A percentile compares a stretch with the other conserved stretches of the same genome.
Conservation (phyloP, 495 filamentous ascomycete genomes). For the Bacidia gigantensis region DNA sequence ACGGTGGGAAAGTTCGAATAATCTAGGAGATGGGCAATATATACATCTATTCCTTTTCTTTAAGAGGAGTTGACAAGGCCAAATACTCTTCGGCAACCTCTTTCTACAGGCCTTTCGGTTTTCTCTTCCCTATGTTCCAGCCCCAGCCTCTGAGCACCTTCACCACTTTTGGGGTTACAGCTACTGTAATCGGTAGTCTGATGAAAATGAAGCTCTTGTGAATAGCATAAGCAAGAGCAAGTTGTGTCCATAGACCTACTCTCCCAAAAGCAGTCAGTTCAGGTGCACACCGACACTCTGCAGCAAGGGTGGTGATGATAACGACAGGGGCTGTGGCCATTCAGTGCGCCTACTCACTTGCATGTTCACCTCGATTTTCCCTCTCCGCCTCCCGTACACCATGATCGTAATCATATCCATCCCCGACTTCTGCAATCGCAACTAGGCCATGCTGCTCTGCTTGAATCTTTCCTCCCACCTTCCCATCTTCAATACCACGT, state of each 20-base stretch:
- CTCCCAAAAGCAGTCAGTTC: background rate
- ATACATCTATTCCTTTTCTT: background rate
- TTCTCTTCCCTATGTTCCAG: constrained; percentile 55
- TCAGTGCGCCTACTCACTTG: constrained; percentile 32
- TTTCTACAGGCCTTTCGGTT: constrained; percentile 27
- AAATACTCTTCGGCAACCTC: constrained; percentile 1
- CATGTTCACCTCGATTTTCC: constrained; percentile 30
- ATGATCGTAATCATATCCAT: constrained; percentile 17
- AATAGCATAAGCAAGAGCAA: constrained; percentile 89
- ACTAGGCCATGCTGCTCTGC: background rate
- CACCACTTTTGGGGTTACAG: constrained; percentile 82
- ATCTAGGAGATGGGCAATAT: background rate
- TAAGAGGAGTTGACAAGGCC: too few species aligned
- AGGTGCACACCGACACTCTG: too few species aligned
- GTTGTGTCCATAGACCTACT: constrained; percentile 67
- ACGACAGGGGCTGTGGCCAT: background rate
- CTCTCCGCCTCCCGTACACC: constrained; percentile 24
- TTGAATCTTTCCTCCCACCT: constrained; percentile 1
- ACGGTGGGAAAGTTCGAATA: too few species aligned
- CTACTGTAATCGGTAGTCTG: constrained; percentile 77
- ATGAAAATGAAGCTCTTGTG: constrained; percentile 98
- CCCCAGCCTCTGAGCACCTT: constrained; percentile 76
- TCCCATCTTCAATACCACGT: background rate
- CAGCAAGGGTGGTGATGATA: background rate
- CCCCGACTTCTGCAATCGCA: constrained; percentile 2